Conservation (phyloP, 2,329 filamentous ascomycete genomes). For the Colletotrichum melonis region DNA sequence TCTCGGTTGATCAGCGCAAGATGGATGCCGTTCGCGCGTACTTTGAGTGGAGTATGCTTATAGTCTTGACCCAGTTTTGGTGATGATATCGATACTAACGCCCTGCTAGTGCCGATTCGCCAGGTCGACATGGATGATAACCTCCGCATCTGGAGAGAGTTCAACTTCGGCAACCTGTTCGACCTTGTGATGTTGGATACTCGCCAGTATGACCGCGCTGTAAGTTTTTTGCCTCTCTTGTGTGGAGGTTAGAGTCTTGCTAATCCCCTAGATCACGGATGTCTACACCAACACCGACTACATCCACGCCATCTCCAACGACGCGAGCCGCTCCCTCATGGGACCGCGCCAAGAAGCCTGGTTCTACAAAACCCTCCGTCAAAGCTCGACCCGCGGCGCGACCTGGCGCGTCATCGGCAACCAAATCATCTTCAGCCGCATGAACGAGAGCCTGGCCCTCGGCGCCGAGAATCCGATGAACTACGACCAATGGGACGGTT, state of each 20-base stretch:
- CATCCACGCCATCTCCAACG: slow-evolving; percentile 70
- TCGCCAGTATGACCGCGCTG: slow-evolving; percentile 70
- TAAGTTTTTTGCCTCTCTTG: too few relatives aligned
- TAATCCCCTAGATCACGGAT: slow-evolving; percentile 40
- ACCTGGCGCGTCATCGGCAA: slow-evolving; percentile 79
- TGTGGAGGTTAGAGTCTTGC: too few relatives aligned
- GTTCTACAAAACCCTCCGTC: slow-evolving; percentile 72
- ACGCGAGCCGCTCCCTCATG: slow-evolving; percentile 77
- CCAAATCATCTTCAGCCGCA: slow-evolving; percentile 71
- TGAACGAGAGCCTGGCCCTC: slow-evolving; percentile 45
- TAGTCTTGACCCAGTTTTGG: too few relatives aligned
- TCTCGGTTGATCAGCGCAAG: slow-evolving; percentile 79
- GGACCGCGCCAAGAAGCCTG: slow-evolving; percentile 79
- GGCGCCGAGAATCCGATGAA: slow-evolving; percentile 54
- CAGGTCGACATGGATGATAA: slow-evolving; percentile 77
- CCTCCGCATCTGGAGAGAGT: slow-evolving; percentile 75
- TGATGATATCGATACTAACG: neutral
- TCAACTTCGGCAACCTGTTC: slow-evolving; percentile 73
- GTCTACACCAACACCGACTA: slow-evolving; percentile 71
- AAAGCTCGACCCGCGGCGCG: slow-evolving; percentile 72
- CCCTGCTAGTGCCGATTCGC: slow-evolving; percentile 36
- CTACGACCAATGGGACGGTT: slow-evolving; percentile 68
- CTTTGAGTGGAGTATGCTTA: slow-evolving; percentile 66
- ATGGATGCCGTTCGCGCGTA: slow-evolving; percentile 79
- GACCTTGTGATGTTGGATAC: slow-evolving; percentile 78